phyloP scores from a whole-genome alignment of 2,329 filamentous ascomycete genomes.

The Epichloe gansuensis region DNA sequence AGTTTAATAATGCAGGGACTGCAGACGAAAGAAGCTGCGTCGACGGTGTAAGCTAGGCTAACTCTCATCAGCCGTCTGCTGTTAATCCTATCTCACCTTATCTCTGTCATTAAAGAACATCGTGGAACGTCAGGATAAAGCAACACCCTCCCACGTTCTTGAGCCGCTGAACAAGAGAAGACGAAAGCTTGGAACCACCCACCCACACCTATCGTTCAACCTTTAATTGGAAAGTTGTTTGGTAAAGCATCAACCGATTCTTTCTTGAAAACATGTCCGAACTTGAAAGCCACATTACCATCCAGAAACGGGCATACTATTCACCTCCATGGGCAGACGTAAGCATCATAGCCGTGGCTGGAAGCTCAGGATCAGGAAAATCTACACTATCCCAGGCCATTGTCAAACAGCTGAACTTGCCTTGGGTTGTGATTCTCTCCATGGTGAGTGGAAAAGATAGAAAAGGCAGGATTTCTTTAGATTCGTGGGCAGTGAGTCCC shows the following conservation, averaged over 20 bases:
- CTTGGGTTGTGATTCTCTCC: constrained; percentile 95
- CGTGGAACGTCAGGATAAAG: not conserved
- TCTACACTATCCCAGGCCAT: constrained; percentile 89
- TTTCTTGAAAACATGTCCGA: constrained; percentile 15
- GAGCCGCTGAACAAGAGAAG: not conserved
- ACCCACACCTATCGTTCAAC: not conserved
- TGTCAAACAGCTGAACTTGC: constrained; percentile 76
- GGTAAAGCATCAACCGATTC: not conserved
- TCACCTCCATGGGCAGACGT: constrained; percentile 92
- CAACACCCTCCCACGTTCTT: not conserved
- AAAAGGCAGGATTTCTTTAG: not conserved
- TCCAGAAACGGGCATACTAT: constrained; percentile 59
- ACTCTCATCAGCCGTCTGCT: not conserved
- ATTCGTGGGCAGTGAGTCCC: not conserved
- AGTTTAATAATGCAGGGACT: not conserved
- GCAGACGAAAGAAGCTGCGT: not conserved
- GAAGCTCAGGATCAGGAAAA: constrained; percentile 88
- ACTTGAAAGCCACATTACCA: constrained; percentile 32
- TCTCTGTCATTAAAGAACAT: not conserved
- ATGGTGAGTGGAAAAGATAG: constrained; percentile 50
- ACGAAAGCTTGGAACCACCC: not conserved
- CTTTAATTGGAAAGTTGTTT: not conserved
- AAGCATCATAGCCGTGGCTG: constrained; percentile 92
- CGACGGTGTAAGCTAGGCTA: not conserved
- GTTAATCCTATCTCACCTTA: not conserved